Percentiles rank a stretch among this genome's conserved stretches.
These are phyloP conservation scores for Kuraishia piskuri DNA, from an alignment of 805 yeast species.

Conservation along the genomic window DNA sequence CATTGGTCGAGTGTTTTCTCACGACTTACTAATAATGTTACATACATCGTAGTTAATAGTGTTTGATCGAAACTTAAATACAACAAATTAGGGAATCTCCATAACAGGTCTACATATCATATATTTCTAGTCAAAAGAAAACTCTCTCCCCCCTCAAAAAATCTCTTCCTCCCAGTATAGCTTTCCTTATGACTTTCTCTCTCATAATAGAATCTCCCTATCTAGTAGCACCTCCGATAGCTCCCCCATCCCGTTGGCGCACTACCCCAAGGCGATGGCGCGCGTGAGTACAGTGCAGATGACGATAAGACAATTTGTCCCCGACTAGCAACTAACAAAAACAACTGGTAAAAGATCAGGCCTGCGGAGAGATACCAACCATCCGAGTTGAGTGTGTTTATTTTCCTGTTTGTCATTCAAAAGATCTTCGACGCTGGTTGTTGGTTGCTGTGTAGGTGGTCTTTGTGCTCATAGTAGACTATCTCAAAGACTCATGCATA, in stretches of 20 bases:
- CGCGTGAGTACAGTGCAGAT: background rate
- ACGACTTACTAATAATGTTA: background rate
- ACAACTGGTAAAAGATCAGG: too few species aligned
- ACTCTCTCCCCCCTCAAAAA: too few species aligned
- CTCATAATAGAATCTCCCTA: background rate
- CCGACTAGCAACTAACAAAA: too few species aligned
- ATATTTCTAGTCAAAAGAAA: too few species aligned
- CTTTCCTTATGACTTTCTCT: background rate
- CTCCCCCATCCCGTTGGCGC: background rate
- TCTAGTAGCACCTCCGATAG: too few species aligned
- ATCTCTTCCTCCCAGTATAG: background rate
- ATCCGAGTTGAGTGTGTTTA: too few species aligned
- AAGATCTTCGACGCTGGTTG: too few species aligned
- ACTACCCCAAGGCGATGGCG: background rate
- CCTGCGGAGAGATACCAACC: too few species aligned
- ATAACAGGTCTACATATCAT: background rate
- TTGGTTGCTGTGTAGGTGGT: too few species aligned
- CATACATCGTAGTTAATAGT: background rate
- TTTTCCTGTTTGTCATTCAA: too few species aligned
- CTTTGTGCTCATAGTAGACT: too few species aligned
- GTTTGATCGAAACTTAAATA: background rate
- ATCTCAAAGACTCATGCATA: too few species aligned
- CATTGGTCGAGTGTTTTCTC: background rate
- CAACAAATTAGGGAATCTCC: background rate
- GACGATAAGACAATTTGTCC: background rate